Percentiles rank a stretch among this genome's conserved stretches.
Evolutionary conservation across 495 filamentous ascomycete species (phyloP).

Genomic region (Neurospora sp.): DNA sequence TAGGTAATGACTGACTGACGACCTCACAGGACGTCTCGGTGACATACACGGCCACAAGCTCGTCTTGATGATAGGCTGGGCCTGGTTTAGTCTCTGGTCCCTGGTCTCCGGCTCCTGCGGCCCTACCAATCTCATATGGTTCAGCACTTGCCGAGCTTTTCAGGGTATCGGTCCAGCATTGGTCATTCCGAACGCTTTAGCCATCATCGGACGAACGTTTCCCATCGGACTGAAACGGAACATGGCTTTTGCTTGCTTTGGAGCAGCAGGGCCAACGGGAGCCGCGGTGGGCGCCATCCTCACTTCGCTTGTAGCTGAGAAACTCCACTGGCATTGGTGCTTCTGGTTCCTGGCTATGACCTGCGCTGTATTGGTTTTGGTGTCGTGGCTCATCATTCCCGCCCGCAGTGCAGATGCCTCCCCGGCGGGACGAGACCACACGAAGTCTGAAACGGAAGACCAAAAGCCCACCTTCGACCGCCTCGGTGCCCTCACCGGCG

Average conservation of each 20-base stretch:
- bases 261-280: slow-evolving; percentile 49
- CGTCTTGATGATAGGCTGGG: slow-evolving; percentile 48
- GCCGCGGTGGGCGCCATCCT: slow-evolving; percentile 41
- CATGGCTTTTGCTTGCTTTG: slow-evolving; percentile 54
- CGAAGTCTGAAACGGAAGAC: not conserved
- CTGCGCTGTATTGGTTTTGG: slow-evolving; percentile 27
- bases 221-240: slow-evolving; percentile 39
- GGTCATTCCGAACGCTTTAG: slow-evolving; percentile 50
- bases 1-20: not conserved
- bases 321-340: slow-evolving; percentile 56
- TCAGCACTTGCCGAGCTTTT: slow-evolving; percentile 48
- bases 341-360: slow-evolving; percentile 47
- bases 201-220: slow-evolving; percentile 48
- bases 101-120: slow-evolving; percentile 42
- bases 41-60: slow-evolving; percentile 54
- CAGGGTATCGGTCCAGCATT: slow-evolving; percentile 54
- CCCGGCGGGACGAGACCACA: slow-evolving; percentile 1
- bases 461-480: slow-evolving; percentile 33
- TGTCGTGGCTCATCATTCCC: slow-evolving; percentile 41
- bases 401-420: not conserved
- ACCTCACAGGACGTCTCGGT: slow-evolving; percentile 43
- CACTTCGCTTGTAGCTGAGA: slow-evolving; percentile 38
- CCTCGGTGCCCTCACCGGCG: slow-evolving; percentile 38
- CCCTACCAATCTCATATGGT: slow-evolving; percentile 31
- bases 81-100: slow-evolving; percentile 55